Base-by-base conservation (phyloP, 2,329 filamentous ascomycete genomes). In the Ophiostoma triangulosporum region DNA sequence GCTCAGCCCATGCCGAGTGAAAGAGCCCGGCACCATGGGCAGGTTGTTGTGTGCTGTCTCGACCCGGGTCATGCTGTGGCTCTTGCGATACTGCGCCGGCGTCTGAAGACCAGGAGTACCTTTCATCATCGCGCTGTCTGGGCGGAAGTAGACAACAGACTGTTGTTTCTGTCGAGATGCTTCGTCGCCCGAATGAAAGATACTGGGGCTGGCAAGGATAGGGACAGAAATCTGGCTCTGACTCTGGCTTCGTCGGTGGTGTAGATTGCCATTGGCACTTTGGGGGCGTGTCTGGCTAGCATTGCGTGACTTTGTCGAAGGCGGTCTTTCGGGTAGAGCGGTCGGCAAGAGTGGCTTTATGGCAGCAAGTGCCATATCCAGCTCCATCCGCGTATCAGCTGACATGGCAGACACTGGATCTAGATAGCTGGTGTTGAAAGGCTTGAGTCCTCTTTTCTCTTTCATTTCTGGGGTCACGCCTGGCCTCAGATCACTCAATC, bases 261-360 rank as follows among this genome's bases (percentile, higher is more conserved):
- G 3, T 1, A 29, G 2, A 1, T n/a, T n/a, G n/a, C 15, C 15
- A 12, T 3, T 3, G 12, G 8, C 35, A 29, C 35, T 26, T 5
- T 32, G 15, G 29, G 50, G 6, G 0, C 53, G 55, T 0, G 40
- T 4, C 3, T 63, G 60, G 24, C 68, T 70, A 3, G 65, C 62
- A 33, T 69, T 67, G 5, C 67, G 65, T 1, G 68, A 66, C 43
- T 68, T 69, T 0, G 68, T 63, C 0, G 67, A 68, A 0, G 59
- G 53, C 0, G 66, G 65, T 3, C 65, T 62, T 0, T 48, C 46
- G 0, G 58, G 38, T 3, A 51, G 6, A 1, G 15, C 3, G 4
- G 35, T 11, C 2, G 38, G 22, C 1, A 40, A n/a, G 2, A 29
- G 50, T 1, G 38, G 17, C 12, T 15, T 6, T 22, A 9, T 40